phyloP scores from a whole-genome alignment of 192 early-diverging fungal species.

The Polychytrium aggregatum region DNA sequence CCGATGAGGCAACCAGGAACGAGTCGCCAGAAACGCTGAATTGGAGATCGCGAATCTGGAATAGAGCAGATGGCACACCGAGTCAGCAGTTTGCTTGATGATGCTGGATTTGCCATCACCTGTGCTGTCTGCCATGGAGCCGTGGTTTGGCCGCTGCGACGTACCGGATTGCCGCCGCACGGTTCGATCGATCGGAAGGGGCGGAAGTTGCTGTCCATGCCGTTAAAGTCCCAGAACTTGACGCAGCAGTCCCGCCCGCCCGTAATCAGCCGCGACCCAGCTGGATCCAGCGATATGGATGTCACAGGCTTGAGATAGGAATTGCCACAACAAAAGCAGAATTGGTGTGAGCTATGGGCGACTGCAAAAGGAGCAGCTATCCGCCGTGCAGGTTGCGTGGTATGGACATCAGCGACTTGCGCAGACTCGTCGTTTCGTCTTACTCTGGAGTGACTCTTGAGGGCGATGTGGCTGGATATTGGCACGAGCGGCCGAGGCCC shows the following conservation, averaged over 20 bases:
- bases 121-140: no score
- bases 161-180: constrained; percentile 57
- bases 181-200: constrained; percentile 75
- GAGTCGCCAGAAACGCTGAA: constrained; percentile 64
- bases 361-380: no score
- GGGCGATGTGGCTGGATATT: constrained; percentile 53
- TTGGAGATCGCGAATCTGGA: constrained; percentile 61
- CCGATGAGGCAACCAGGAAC: constrained; percentile 69
- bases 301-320: constrained; percentile 49
- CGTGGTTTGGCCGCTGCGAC: no score
- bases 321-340: constrained; percentile 1
- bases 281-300: constrained; percentile 69
- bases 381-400: no score
- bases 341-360: not conserved
- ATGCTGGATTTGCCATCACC: no score
- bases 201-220: constrained; percentile 64
- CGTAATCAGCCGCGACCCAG: constrained; percentile 63
- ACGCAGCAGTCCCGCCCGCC: constrained; percentile 73
- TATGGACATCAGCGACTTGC: not conserved
- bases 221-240: constrained; percentile 88
- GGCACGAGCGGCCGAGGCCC: no score
- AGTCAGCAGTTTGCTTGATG: no score
- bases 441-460: constrained; percentile 58
- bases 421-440: not conserved
- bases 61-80: not conserved